Percentiles rank a stretch among this genome's conserved stretches.
These are phyloP conservation scores for Melastoma malabathricum DNA, from an alignment of 345 rosid genomes.

Conservation along the genomic window DNA sequence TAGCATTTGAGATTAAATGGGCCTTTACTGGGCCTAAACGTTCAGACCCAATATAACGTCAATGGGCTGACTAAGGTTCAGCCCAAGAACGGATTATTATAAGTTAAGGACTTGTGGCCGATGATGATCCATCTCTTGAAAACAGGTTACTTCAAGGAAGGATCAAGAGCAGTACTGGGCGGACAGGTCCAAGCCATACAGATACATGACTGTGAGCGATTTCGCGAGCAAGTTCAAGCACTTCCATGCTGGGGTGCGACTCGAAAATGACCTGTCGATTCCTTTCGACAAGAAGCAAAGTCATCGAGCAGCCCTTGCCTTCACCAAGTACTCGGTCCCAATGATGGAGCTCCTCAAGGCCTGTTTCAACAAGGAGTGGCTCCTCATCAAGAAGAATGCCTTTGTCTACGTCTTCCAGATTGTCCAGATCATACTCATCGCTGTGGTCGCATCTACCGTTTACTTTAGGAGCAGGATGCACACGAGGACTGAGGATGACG, in stretches of 20 bases:
- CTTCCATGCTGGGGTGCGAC: conserved; percentile 25
- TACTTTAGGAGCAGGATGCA: conserved; percentile 50
- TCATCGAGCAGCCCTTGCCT: conserved; percentile 58
- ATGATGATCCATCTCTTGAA: too few species aligned
- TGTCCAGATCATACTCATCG: conserved; percentile 44
- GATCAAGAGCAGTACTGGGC: conserved; percentile 91
- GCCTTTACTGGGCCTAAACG: too few species aligned
- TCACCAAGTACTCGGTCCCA: conserved; percentile 40
- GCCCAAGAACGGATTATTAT: too few species aligned
- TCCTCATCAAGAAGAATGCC: conserved; percentile 48
- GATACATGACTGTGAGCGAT: conserved; percentile 40
- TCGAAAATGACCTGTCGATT: conserved; percentile 36
- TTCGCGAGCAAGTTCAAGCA: conserved; percentile 42
- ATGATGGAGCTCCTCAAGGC: conserved; percentile 51
- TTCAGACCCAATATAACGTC: too few species aligned
- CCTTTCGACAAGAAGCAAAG: conserved; percentile 37
- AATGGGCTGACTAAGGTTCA: too few species aligned
- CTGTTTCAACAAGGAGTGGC: conserved; percentile 67
- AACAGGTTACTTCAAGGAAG: conserved; percentile 81
- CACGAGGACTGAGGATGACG: conserved; percentile 37
- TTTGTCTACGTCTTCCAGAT: conserved; percentile 59
- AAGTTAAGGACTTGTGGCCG: too few species aligned
- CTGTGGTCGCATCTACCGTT: conserved; percentile 34
- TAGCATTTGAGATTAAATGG: too few species aligned
- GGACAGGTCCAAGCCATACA: conserved; percentile 41